phyloP scores from a whole-genome alignment of 441 rosid genomes.

The Viola pubescens region DNA sequence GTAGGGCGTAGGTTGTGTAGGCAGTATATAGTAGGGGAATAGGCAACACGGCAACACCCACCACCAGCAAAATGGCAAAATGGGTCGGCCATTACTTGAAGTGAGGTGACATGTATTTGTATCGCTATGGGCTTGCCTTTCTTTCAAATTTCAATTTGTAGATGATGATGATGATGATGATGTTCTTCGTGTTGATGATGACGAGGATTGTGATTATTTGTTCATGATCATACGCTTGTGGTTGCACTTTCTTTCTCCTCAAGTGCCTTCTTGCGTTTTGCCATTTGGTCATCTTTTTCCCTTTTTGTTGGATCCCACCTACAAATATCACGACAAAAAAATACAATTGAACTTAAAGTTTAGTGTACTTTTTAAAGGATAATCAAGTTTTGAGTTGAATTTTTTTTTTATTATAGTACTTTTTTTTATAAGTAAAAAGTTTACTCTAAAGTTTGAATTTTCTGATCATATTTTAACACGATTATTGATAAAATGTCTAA shows the following conservation, averaged over 20 bases:
- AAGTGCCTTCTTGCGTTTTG: not conserved
- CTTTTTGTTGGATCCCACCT: conserved; percentile 20
- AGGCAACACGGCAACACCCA: conserved; percentile 15
- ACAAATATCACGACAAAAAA: not conserved
- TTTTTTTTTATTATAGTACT: no score
- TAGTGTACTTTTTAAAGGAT: no score
- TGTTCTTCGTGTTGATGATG: not conserved
- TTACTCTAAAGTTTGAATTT: no score
- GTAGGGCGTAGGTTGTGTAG: not conserved
- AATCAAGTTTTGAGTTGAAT: no score
- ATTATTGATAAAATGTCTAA: no score
- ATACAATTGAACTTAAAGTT: no score
- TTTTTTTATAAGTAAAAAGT: no score
- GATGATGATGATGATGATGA: conserved; percentile 9
- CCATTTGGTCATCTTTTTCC: not conserved
- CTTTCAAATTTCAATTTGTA: conserved; percentile 12
- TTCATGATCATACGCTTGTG: not conserved
- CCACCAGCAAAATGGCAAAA: conserved; percentile 27
- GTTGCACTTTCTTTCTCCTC: not conserved
- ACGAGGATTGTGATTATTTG: not conserved
- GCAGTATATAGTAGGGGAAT: not conserved
- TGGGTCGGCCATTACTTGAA: conserved; percentile 37
- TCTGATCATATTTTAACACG: no score
- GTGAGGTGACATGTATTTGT: conserved; percentile 16
- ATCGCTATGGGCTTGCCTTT: conserved; percentile 10